Conservation (phyloP, 192 early-diverging fungal genomes). For the Geosiphon pyriformis region DNA sequence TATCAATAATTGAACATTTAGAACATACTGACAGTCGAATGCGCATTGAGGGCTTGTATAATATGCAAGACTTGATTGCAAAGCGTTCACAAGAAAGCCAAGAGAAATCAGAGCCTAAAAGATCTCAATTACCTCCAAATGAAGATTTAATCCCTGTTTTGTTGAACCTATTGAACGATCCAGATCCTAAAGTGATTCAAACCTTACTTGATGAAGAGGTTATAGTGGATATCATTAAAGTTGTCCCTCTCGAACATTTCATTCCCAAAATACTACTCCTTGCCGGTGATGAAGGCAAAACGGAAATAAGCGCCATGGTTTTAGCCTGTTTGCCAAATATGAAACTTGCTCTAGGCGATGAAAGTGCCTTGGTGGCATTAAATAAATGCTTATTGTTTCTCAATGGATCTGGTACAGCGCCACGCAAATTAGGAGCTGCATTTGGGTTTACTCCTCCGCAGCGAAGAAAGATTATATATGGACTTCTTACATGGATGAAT, state of each 20-base stretch:
- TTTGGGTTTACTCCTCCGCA: not conserved
- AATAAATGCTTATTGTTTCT: conserved; percentile 16
- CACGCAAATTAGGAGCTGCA: not conserved
- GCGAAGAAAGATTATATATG: conserved; percentile 16
- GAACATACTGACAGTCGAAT: not conserved
- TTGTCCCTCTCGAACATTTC: conserved; percentile 9
- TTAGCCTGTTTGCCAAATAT: not conserved
- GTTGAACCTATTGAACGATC: conserved; percentile 9
- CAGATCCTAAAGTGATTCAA: conserved; percentile 13
- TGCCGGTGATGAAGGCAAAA: conserved; percentile 7
- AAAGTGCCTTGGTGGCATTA: conserved; percentile 1
- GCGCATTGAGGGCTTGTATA: conserved; percentile 7
- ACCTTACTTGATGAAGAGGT: not conserved
- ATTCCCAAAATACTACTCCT: conserved; percentile 1
- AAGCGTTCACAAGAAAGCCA: conserved; percentile 1
- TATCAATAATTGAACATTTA: conserved; percentile 19
- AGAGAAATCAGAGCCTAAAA: conserved; percentile 3
- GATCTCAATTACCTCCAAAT: conserved; percentile 11
- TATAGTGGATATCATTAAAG: conserved; percentile 7
- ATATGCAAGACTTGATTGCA: conserved; percentile 1
- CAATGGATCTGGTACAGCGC: not conserved
- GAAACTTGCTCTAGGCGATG: conserved; percentile 1
- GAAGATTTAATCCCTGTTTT: conserved; percentile 10
- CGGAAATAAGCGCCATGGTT: conserved; percentile 1
- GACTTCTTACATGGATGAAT: conserved; percentile 16